Conservation (phyloP, 345 rosid species). For the Lumnitzera littorea region DNA sequence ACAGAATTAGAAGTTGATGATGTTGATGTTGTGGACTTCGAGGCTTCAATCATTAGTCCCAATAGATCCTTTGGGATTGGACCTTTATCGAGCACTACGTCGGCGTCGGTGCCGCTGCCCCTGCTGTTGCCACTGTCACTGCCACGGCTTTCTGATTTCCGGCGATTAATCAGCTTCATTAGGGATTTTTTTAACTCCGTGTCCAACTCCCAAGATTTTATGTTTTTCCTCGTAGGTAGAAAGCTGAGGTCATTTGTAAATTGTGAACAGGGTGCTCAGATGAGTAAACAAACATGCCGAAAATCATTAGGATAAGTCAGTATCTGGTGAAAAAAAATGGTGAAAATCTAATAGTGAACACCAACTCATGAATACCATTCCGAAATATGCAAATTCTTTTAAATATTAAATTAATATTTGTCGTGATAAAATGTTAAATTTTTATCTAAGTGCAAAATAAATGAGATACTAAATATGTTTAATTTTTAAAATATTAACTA, state of each 20-base stretch:
- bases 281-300: no score
- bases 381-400: no score
- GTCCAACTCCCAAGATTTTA: conserved; percentile 68
- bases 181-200: conserved; percentile 51
- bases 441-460: background rate
- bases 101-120: background rate
- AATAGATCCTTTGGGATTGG: conserved; percentile 33
- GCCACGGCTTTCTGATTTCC: conserved; percentile 16
- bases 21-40: conserved; percentile 10
- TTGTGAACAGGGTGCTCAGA: no score
- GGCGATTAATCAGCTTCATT: conserved; percentile 40
- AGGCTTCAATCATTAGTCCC: conserved; percentile 61
- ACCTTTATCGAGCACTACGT: conserved; percentile 9
- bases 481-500: no score
- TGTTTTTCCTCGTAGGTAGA: conserved; percentile 62
- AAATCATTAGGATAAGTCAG: no score
- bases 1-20: no score
- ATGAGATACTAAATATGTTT: background rate
- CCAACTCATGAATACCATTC: no score
- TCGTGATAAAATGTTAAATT: no score
- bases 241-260: conserved; percentile 25
- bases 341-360: no score
- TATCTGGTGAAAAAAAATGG: no score
- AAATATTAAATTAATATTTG: no score
- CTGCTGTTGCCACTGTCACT: background rate